Evolutionary conservation across 2,329 filamentous ascomycete genomes (phyloP).

Genomic region (Penicillium palitans): DNA sequence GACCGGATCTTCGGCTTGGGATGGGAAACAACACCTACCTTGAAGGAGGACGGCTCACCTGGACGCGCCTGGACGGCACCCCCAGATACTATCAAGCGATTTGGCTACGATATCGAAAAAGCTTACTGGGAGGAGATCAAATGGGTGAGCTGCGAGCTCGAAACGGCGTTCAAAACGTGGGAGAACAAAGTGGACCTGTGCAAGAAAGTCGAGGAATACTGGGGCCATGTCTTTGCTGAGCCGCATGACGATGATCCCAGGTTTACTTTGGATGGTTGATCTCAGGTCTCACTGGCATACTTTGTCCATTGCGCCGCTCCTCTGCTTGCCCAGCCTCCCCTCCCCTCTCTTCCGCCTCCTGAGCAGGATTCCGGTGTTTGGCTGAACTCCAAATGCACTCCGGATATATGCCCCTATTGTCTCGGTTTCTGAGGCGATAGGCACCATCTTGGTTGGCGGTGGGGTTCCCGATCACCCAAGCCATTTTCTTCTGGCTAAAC

Average conservation of each 20-base stretch:
- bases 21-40: constrained; percentile 41
- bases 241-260: constrained; percentile 35
- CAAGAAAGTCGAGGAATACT: constrained; percentile 35
- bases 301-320: background rate
- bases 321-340: background rate
- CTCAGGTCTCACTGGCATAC: background rate
- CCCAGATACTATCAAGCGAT: constrained; percentile 34
- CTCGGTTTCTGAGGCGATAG: background rate
- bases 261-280: constrained; percentile 29
- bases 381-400: background rate
- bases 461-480: background rate
- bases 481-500: background rate
- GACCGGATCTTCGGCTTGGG: constrained; percentile 41
- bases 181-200: constrained; percentile 33
- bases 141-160: constrained; percentile 41
- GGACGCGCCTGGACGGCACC: constrained; percentile 41
- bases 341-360: background rate
- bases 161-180: constrained; percentile 39
- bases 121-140: constrained; percentile 46
- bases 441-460: background rate
- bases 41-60: constrained; percentile 38
- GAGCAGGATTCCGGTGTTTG: background rate
- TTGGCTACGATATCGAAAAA: constrained; percentile 43
- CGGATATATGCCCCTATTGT: background rate
- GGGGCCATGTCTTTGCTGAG: constrained; percentile 38